phyloP scores from a whole-genome alignment of 2,329 filamentous ascomycete genomes.

The Trichoderma sp. region DNA sequence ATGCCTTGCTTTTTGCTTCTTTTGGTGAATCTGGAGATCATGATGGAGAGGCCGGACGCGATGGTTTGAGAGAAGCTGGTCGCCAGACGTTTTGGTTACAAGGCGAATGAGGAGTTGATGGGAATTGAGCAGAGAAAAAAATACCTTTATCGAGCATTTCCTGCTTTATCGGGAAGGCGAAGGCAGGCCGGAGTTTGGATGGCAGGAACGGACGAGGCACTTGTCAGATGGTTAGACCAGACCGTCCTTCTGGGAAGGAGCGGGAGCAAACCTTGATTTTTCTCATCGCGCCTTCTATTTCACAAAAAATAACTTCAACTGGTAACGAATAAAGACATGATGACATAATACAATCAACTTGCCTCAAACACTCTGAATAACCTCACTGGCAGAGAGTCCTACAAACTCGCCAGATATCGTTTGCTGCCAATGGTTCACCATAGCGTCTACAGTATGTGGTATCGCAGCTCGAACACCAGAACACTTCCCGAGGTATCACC shows the following conservation, averaged over 20 bases:
- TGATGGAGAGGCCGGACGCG: background rate
- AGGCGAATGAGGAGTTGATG: conserved; percentile 22
- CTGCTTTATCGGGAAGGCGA: conserved; percentile 21
- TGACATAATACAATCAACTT: conserved; percentile 2
- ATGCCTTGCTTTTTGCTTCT: background rate
- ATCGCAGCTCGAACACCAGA: too few species aligned
- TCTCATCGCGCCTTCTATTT: conserved; percentile 24
- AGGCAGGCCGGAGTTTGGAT: conserved; percentile 27
- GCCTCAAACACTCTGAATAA: background rate
- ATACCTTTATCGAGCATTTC: conserved; percentile 23
- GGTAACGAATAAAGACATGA: conserved; percentile 27
- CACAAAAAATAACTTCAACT: conserved; percentile 10
- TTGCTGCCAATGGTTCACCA: background rate
- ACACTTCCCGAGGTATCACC: conserved; percentile 34
- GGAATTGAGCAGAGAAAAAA: conserved; percentile 25
- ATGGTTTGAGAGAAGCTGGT: conserved; percentile 7
- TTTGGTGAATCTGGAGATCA: conserved; percentile 11
- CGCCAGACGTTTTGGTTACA: conserved; percentile 10
- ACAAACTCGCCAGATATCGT: background rate
- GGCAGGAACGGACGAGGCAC: conserved; percentile 26
- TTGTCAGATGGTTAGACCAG: conserved; percentile 24
- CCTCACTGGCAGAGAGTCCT: background rate
- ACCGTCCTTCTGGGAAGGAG: conserved; percentile 26
- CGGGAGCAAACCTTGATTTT: conserved; percentile 21
- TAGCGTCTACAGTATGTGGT: too few species aligned